Conservation (phyloP, 768 basidiomycete genomes). For the Suillus subalutaceus region DNA sequence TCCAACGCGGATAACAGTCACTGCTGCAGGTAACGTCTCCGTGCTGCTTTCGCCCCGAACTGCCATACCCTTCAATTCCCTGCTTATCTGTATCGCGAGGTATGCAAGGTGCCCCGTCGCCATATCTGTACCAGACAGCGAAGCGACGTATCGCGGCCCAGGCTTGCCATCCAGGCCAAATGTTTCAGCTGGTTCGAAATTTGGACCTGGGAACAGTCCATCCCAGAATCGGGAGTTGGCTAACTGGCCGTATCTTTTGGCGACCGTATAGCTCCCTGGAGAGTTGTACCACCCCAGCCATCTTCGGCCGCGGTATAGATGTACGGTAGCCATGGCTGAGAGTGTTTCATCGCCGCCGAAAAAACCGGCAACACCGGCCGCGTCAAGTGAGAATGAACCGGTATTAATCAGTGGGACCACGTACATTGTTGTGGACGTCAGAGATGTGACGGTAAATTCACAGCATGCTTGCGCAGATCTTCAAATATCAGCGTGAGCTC, state of each 20-base stretch:
- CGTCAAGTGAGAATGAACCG: conserved; percentile 24
- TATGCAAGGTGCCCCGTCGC: conserved; percentile 33
- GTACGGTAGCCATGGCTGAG: conserved; percentile 39
- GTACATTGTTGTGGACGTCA: background rate
- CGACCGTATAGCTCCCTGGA: conserved; percentile 38
- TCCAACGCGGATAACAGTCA: conserved; percentile 27
- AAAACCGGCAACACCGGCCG: conserved; percentile 37
- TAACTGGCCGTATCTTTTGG: conserved; percentile 34
- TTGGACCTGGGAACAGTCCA: conserved; percentile 34
- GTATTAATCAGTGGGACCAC: conserved; percentile 12
- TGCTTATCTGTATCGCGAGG: conserved; percentile 25
- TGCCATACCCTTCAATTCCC: background rate
- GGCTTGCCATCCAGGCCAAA: conserved; percentile 32
- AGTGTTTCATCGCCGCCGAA: conserved; percentile 42
- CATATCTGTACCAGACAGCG: conserved; percentile 33
- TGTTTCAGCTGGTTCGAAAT: conserved; percentile 27
- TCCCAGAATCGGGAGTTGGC: conserved; percentile 33
- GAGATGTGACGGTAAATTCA: background rate
- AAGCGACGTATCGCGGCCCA: conserved; percentile 30
- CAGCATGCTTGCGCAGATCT: background rate
- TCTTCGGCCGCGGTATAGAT: conserved; percentile 32
- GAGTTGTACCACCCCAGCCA: conserved; percentile 43
- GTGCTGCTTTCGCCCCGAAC: conserved; percentile 14
- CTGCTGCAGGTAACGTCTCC: conserved; percentile 19
- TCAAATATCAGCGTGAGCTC: background rate